A percentile compares a stretch with the other conserved stretches of the same genome.
Evolutionary conservation across 2,329 filamentous ascomycete species (phyloP).

Genomic region (Thelonectria rubi): DNA sequence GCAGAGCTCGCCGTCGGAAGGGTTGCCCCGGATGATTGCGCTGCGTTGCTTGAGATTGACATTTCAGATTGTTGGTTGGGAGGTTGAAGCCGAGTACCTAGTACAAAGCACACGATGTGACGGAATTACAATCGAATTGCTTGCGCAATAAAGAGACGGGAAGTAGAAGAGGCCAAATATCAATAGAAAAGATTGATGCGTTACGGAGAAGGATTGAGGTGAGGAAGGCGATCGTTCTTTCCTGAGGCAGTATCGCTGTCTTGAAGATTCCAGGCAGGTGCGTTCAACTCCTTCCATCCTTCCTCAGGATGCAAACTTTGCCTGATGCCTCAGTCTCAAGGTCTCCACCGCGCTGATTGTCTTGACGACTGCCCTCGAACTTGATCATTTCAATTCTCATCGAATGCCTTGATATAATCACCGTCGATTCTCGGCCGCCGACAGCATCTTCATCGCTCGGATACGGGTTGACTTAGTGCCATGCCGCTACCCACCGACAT

Average conservation of each 20-base stretch:
- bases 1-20: background rate
- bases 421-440: background rate
- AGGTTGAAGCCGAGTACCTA: background rate
- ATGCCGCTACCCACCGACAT: conserved; percentile 22
- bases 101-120: background rate
- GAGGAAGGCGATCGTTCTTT: background rate
- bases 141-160: background rate
- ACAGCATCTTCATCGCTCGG: background rate
- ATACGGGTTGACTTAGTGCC: conserved; percentile 16
- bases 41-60: background rate
- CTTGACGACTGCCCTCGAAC: too few relatives aligned
- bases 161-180: background rate
- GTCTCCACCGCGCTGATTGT: background rate
- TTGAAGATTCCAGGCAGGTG: background rate
- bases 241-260: too few relatives aligned
- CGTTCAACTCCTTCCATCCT: background rate
- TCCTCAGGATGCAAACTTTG: background rate
- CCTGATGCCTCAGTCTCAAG: background rate
- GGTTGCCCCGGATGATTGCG: background rate
- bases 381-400: background rate
- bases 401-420: background rate
- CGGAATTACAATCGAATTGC: background rate
- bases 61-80: background rate
- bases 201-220: background rate
- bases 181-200: background rate